A percentile compares a stretch with the other conserved stretches of the same genome.
Conservation (phyloP, 2,329 filamentous ascomycete species). For the Diaporthe velutina region DNA sequence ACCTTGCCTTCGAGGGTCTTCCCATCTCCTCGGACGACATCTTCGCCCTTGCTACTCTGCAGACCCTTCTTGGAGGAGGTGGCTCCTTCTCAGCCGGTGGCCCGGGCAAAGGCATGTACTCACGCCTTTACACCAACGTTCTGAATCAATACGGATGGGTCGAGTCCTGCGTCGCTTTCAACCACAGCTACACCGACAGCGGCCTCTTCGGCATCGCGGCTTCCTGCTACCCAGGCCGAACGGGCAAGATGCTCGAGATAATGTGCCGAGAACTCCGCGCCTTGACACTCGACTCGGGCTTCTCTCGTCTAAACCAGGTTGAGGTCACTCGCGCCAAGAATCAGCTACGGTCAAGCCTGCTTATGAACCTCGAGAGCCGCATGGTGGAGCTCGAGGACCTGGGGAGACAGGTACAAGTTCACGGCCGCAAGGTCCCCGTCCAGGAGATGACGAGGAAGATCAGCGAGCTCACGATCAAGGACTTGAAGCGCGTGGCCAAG, state of each 20-base stretch:
- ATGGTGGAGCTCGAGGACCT: slow-evolving; percentile 99
- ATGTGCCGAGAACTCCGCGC: slow-evolving; percentile 91
- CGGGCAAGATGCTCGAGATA: slow-evolving; percentile 89
- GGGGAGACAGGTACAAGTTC: slow-evolving; percentile 95
- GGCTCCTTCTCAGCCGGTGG: slow-evolving; percentile 97
- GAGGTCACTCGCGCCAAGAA: slow-evolving; percentile 98
- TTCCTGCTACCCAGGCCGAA: slow-evolving; percentile 83
- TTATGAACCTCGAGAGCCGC: slow-evolving; percentile 97
- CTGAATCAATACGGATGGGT: slow-evolving; percentile 98
- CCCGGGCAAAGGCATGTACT: slow-evolving; percentile 99
- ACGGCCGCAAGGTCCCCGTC: slow-evolving; percentile 91
- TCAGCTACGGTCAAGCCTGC: slow-evolving; percentile 86
- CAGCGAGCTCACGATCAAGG: slow-evolving; percentile 81
- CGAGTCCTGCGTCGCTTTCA: slow-evolving; percentile 94
- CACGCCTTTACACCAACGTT: slow-evolving; percentile 95
- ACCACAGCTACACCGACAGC: slow-evolving; percentile 96
- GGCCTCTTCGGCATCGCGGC: slow-evolving; percentile 95
- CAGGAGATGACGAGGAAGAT: slow-evolving; percentile 93
- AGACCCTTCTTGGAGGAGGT: slow-evolving; percentile 94
- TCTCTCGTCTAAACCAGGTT: slow-evolving; percentile 75
- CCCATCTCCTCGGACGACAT: slow-evolving; percentile 93
- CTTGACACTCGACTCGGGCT: slow-evolving; percentile 82
- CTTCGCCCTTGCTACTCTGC: slow-evolving; percentile 94
- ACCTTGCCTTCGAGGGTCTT: slow-evolving; percentile 94
- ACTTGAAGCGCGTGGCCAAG: slow-evolving; percentile 85